These are phyloP conservation scores for Amanita jacksonii DNA, from an alignment of 768 basidiomycete genomes.

Conservation along the genomic window DNA sequence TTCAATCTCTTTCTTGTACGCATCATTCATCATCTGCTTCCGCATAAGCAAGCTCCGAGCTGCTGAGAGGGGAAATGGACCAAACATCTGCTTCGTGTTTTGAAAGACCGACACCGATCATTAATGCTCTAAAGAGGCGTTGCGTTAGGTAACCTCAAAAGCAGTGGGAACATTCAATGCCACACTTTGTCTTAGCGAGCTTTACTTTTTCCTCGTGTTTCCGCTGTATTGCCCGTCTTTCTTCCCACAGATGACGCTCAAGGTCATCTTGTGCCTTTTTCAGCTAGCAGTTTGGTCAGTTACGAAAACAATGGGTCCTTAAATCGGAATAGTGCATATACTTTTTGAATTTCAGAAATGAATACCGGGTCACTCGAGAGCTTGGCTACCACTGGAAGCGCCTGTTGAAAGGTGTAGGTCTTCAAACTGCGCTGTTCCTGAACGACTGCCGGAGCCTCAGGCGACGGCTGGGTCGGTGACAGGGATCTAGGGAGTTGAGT, in stretches of 20 bases:
- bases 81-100: slow-evolving; percentile 61
- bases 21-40: slow-evolving; percentile 51
- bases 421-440: slow-evolving; percentile 31
- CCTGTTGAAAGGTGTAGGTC: slow-evolving; percentile 55
- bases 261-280: slow-evolving; percentile 62
- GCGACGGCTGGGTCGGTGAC: neutral
- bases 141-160: slow-evolving; percentile 5
- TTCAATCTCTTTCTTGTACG: slow-evolving; percentile 53
- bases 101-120: slow-evolving; percentile 57
- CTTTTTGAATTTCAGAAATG: slow-evolving; percentile 40
- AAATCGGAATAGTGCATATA: slow-evolving; percentile 17
- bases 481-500: neutral
- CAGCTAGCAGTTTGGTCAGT: slow-evolving; percentile 33
- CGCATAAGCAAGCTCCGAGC: neutral
- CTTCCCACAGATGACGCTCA: slow-evolving; percentile 61
- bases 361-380: slow-evolving; percentile 48
- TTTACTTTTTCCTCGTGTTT: slow-evolving; percentile 68
- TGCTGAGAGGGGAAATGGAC: slow-evolving; percentile 14
- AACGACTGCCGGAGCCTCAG: neutral
- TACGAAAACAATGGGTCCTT: neutral
- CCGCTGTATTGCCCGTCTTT: slow-evolving; percentile 48
- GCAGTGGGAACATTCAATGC: slow-evolving; percentile 7
- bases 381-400: slow-evolving; percentile 53
- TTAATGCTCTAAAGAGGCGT: slow-evolving; percentile 39
- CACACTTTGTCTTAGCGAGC: slow-evolving; percentile 57